phyloP scores from a whole-genome alignment of 495 filamentous ascomycete species.

The Thozetella sp. region DNA sequence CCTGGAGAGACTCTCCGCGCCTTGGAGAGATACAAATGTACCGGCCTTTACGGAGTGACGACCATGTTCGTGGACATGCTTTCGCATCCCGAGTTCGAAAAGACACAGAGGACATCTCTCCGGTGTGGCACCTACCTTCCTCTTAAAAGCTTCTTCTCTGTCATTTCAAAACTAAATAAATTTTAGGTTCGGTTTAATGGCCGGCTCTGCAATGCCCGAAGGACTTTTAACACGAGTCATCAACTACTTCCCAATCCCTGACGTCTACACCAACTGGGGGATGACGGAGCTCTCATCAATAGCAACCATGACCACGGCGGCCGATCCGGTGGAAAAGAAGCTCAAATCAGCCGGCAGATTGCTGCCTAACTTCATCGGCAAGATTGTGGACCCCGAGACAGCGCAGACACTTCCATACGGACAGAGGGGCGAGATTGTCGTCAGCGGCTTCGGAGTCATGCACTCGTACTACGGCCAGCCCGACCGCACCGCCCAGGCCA shows the following conservation, averaged over 20 bases:
- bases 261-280: slow-evolving; percentile 5
- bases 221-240: background rate
- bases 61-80: slow-evolving; percentile 7
- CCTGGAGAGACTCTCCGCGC: background rate
- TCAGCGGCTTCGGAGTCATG: slow-evolving; percentile 3
- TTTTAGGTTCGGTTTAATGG: background rate
- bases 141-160: background rate
- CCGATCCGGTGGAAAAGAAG: background rate
- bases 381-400: slow-evolving; percentile 2
- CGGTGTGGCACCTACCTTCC: background rate
- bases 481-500: background rate
- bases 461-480: slow-evolving; percentile 1
- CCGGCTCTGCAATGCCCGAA: slow-evolving; percentile 1
- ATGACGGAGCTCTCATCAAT: slow-evolving; percentile 3
- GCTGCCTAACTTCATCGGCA: background rate
- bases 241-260: background rate
- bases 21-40: slow-evolving; percentile 4
- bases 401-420: background rate
- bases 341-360: slow-evolving; percentile 1
- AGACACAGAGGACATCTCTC: background rate
- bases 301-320: background rate
- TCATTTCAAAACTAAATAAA: background rate
- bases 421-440: slow-evolving; percentile 6
- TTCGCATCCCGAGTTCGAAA: slow-evolving; percentile 3
- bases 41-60: slow-evolving; percentile 6